Evolutionary conservation across 768 basidiomycete genomes (phyloP).

Genomic region (Boletus vermiculosoides): DNA sequence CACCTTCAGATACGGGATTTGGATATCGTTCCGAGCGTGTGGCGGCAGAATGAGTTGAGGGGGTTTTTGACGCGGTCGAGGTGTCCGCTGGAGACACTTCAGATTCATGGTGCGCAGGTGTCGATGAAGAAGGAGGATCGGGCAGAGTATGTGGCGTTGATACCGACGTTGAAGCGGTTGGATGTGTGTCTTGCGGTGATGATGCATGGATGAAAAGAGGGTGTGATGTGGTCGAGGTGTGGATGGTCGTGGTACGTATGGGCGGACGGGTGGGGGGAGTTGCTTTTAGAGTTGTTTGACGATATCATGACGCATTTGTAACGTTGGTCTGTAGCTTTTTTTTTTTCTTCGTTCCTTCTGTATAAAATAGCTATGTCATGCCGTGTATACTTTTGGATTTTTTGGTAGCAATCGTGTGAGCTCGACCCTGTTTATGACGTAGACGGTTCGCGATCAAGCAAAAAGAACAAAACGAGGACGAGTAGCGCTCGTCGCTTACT

Average conservation of each 20-base stretch:
- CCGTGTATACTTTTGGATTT: not conserved
- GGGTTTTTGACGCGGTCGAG: constrained; percentile 19
- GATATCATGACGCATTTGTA: not conserved
- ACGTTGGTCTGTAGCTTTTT: not conserved
- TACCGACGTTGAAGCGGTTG: constrained; percentile 21
- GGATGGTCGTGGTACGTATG: not conserved
- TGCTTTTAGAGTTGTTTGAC: not conserved
- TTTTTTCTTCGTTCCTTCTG: not conserved
- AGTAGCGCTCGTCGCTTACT: too few species aligned
- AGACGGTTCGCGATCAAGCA: too few species aligned
- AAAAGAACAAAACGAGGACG: too few species aligned
- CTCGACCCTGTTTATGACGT: not conserved
- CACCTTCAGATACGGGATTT: constrained; percentile 12
- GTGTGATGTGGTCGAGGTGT: not conserved
- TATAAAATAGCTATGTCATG: not conserved
- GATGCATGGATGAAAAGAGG: not conserved
- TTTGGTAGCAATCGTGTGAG: not conserved
- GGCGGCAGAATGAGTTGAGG: constrained; percentile 14
- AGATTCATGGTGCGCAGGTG: constrained; percentile 11
- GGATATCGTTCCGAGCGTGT: constrained; percentile 17
- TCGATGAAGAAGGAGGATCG: constrained; percentile 15
- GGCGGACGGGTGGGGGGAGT: not conserved
- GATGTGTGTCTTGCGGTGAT: constrained; percentile 13
- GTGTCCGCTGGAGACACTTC: constrained; percentile 22
- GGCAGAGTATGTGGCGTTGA: constrained; percentile 9